These are phyloP conservation scores for Salix dunnii DNA, from an alignment of 345 rosid species.

Conservation along the genomic window DNA sequence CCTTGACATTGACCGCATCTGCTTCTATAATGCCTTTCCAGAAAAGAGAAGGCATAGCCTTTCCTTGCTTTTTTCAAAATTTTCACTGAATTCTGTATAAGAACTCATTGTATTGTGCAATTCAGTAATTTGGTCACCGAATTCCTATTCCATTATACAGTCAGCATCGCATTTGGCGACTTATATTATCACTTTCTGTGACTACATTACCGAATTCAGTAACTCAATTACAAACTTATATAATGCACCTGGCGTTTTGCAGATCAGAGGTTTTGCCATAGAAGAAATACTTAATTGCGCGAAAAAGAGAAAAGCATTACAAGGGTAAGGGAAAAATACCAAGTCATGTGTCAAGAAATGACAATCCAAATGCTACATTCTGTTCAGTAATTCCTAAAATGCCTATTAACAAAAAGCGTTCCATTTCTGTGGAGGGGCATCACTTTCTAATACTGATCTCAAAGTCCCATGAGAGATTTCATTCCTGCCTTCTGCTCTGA, in stretches of 20 bases:
- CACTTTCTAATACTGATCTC: neutral
- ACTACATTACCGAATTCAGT: neutral
- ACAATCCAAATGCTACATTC: no score
- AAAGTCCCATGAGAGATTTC: conserved; percentile 39
- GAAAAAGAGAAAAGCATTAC: neutral
- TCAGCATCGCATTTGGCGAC: neutral
- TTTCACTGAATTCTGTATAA: neutral
- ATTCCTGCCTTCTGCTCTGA: conserved; percentile 53
- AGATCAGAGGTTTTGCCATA: neutral
- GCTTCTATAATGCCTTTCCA: neutral
- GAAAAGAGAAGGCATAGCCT: neutral
- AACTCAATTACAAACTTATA: neutral
- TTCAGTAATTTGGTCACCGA: neutral
- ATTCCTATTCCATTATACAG: neutral
- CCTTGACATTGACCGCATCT: no score
- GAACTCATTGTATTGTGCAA: neutral
- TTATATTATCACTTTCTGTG: neutral
- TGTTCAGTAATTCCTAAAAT: neutral
- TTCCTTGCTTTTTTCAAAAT: neutral
- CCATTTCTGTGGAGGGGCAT: neutral
- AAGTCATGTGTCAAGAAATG: no score
- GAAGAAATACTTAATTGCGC: neutral
- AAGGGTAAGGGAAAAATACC: neutral
- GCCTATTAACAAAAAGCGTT: neutral
- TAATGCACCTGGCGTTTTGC: neutral